phyloP scores from a whole-genome alignment of 192 early-diverging fungal genomes.

The Glomus cerebriforme region DNA sequence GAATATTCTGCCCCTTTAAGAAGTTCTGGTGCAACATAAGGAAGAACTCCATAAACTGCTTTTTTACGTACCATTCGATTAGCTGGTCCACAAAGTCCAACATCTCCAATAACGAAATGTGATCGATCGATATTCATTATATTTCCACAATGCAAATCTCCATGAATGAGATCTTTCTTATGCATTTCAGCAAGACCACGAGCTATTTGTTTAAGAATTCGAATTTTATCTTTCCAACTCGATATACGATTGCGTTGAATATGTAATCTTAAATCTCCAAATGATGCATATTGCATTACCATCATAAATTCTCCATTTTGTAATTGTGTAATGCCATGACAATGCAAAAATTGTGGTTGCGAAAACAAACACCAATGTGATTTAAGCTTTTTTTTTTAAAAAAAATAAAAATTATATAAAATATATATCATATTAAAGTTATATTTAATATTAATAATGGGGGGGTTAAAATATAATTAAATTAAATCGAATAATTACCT shows the following conservation, averaged over 20 bases:
- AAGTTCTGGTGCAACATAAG: slow-evolving; percentile 45
- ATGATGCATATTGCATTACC: slow-evolving; percentile 43
- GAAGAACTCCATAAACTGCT: slow-evolving; percentile 39
- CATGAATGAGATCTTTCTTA: slow-evolving; percentile 47
- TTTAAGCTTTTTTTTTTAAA: slow-evolving; percentile 11
- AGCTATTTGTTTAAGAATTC: slow-evolving; percentile 39
- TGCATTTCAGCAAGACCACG: slow-evolving; percentile 41
- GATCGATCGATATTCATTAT: slow-evolving; percentile 44
- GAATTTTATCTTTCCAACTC: slow-evolving; percentile 35
- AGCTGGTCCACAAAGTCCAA: slow-evolving; percentile 39
- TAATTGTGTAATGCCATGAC: slow-evolving; percentile 45
- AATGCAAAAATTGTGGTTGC: slow-evolving; percentile 25
- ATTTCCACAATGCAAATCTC: slow-evolving; percentile 50
- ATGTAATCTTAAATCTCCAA: slow-evolving; percentile 39
- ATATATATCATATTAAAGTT: slow-evolving; percentile 32
- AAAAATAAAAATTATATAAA: slow-evolving; percentile 37
- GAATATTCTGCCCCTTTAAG: slow-evolving; percentile 9
- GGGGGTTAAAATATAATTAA: neutral
- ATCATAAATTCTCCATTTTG: slow-evolving; percentile 45
- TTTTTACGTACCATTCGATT: slow-evolving; percentile 15
- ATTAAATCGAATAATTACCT: slow-evolving; percentile 29
- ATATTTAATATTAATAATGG: slow-evolving; percentile 4
- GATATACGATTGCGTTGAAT: slow-evolving; percentile 35
- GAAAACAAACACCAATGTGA: slow-evolving; percentile 14
- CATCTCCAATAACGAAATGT: slow-evolving; percentile 41